A percentile compares a stretch with the other conserved stretches of the same genome.
Conservation (phyloP, 495 filamentous ascomycete species). For the Penicillium cosmopolitanum region DNA sequence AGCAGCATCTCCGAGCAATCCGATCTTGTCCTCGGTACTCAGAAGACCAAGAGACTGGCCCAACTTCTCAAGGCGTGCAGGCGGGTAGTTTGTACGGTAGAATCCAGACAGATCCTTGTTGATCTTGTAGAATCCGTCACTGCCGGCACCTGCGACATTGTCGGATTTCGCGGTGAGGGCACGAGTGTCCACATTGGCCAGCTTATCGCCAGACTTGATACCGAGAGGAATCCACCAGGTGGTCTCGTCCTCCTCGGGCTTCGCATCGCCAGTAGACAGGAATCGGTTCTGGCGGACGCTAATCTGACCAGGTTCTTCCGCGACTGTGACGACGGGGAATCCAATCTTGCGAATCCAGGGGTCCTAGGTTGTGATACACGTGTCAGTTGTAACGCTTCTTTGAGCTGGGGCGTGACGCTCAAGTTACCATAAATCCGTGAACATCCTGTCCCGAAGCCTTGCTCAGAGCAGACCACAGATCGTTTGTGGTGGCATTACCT, state of each 20-base stretch:
- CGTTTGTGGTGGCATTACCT: slow-evolving; percentile 92
- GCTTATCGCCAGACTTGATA: slow-evolving; percentile 59
- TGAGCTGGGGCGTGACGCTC: not conserved
- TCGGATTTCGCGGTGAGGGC: slow-evolving; percentile 78
- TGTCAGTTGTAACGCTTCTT: slow-evolving; percentile 13
- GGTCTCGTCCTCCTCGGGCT: slow-evolving; percentile 85
- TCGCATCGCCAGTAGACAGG: slow-evolving; percentile 87
- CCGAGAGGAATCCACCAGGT: slow-evolving; percentile 96
- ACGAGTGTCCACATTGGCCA: slow-evolving; percentile 38
- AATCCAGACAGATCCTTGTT: slow-evolving; percentile 88
- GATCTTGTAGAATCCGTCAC: slow-evolving; percentile 82
- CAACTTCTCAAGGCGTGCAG: slow-evolving; percentile 74
- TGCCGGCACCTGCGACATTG: slow-evolving; percentile 71
- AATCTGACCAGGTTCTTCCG: slow-evolving; percentile 81
- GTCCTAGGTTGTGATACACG: slow-evolving; percentile 43
- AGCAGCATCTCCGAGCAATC: slow-evolving; percentile 86
- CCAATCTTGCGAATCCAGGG: slow-evolving; percentile 94
- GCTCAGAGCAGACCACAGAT: slow-evolving; percentile 89
- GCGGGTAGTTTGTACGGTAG: slow-evolving; percentile 90
- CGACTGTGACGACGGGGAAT: slow-evolving; percentile 84
- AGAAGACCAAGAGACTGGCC: slow-evolving; percentile 73
- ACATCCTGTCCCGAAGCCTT: slow-evolving; percentile 90
- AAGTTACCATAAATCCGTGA: slow-evolving; percentile 73
- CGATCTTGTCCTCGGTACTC: slow-evolving; percentile 86
- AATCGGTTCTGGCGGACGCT: slow-evolving; percentile 83